These are phyloP conservation scores for Taphrina communis DNA, from an alignment of 1,139 yeast species.

Conservation along the genomic window DNA sequence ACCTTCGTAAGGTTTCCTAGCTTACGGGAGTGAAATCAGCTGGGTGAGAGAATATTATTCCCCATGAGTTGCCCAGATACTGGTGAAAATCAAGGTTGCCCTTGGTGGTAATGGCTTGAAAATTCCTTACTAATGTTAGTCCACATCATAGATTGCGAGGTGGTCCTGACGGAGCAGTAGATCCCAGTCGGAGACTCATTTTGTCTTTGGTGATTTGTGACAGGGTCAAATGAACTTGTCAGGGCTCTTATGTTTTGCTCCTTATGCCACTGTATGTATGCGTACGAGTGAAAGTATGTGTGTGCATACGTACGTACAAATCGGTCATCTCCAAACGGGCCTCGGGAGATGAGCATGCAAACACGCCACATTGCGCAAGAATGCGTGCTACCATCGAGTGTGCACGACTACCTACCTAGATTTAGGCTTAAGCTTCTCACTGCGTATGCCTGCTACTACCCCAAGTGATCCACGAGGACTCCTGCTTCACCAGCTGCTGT, in stretches of 20 bases:
- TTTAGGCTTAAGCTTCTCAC: too few species aligned
- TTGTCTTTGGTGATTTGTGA: too few species aligned
- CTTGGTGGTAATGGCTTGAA: conserved; percentile 74
- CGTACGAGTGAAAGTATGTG: background rate
- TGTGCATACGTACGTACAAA: background rate
- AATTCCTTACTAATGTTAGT: conserved; percentile 55
- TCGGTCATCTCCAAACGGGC: background rate
- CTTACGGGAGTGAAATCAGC: conserved; percentile 89
- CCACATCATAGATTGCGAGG: background rate
- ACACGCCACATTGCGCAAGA: conserved; percentile 7
- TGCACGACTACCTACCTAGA: too few species aligned
- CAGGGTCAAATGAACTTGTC: too few species aligned
- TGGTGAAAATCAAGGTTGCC: conserved; percentile 84
- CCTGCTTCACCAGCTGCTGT: too few species aligned
- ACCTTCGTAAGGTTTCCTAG: too few species aligned
- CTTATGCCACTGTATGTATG: background rate
- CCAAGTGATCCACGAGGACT: too few species aligned
- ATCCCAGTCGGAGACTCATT: conserved; percentile 35
- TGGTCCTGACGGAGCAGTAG: conserved; percentile 23
- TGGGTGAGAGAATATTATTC: conserved; percentile 85
- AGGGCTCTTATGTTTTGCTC: background rate
- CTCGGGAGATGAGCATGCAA: background rate
- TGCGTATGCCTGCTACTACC: too few species aligned
- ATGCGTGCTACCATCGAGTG: background rate
- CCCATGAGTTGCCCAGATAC: conserved; percentile 81